Conservation (phyloP, 495 filamentous ascomycete genomes). For the Penicillium tannophilum region DNA sequence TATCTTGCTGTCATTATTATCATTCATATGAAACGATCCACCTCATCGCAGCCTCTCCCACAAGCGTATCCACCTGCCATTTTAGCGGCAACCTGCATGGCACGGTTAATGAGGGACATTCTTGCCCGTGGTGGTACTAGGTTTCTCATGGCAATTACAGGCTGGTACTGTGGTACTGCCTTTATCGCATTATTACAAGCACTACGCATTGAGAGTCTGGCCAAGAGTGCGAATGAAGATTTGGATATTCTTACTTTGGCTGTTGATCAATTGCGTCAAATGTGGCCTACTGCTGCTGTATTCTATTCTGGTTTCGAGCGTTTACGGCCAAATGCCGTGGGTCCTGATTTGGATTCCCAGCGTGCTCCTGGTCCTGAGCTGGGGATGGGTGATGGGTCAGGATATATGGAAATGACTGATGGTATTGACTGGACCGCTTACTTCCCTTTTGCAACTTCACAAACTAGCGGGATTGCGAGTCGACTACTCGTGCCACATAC, state of each 20-base stretch:
- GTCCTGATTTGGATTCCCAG: slow-evolving; percentile 6
- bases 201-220: slow-evolving; percentile 27
- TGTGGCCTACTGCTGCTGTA: slow-evolving; percentile 40
- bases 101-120: slow-evolving; percentile 35
- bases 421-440: slow-evolving; percentile 32
- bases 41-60: slow-evolving; percentile 27
- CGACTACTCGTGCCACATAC: slow-evolving; percentile 17
- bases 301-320: slow-evolving; percentile 35
- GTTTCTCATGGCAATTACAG: slow-evolving; percentile 42
- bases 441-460: slow-evolving; percentile 31
- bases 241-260: slow-evolving; percentile 31
- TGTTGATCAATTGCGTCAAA: slow-evolving; percentile 28
- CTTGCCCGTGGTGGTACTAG: slow-evolving; percentile 34
- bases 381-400: slow-evolving; percentile 18
- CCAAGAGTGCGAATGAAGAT: slow-evolving; percentile 33
- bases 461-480: slow-evolving; percentile 28
- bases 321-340: slow-evolving; percentile 18
- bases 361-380: slow-evolving; percentile 15
- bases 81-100: slow-evolving; percentile 38
- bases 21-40: slow-evolving; percentile 33
- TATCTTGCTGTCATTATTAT: slow-evolving; percentile 41
- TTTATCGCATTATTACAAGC: slow-evolving; percentile 40
- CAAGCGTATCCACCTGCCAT: slow-evolving; percentile 37
- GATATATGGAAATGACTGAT: slow-evolving; percentile 13
- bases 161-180: slow-evolving; percentile 41